Conservation (phyloP, 805 yeast species). For the Candida nemodendra region DNA sequence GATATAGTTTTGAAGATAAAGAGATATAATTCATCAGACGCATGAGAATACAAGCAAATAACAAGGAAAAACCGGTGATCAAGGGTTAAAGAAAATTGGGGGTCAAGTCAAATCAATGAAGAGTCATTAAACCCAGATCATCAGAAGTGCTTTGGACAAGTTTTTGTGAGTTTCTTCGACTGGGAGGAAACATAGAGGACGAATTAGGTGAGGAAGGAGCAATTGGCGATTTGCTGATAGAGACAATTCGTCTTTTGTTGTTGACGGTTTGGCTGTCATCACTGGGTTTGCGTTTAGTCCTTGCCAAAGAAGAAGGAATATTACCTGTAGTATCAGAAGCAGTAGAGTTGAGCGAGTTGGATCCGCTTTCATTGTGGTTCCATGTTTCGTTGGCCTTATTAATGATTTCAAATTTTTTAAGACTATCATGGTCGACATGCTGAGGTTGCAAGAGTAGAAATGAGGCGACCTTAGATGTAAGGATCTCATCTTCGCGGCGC, state of each 20-base stretch:
- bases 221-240: constrained; percentile 13
- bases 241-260: constrained; percentile 24
- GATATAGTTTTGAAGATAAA: no score
- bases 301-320: constrained; percentile 2
- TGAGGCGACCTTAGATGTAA: constrained; percentile 15
- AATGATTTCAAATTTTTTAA: constrained; percentile 34
- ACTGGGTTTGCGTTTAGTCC: constrained; percentile 17
- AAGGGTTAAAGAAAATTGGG: background rate
- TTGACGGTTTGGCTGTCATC: constrained; percentile 10
- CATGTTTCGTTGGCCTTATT: constrained; percentile 37
- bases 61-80: background rate
- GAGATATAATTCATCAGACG: no score
- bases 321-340: constrained; percentile 8
- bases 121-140: constrained; percentile 31
- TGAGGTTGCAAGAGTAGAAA: constrained; percentile 12
- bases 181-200: constrained; percentile 12
- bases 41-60: background rate
- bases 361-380: constrained; percentile 28
- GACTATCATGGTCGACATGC: constrained; percentile 7
- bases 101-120: constrained; percentile 7
- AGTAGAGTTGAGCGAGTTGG: constrained; percentile 6
- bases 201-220: constrained; percentile 1
- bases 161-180: constrained; percentile 27
- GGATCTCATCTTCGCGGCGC: constrained; percentile 29
- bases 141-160: constrained; percentile 31